Conservation (phyloP, 257 asterid genomes). For the Ophiorrhiza pumila region DNA sequence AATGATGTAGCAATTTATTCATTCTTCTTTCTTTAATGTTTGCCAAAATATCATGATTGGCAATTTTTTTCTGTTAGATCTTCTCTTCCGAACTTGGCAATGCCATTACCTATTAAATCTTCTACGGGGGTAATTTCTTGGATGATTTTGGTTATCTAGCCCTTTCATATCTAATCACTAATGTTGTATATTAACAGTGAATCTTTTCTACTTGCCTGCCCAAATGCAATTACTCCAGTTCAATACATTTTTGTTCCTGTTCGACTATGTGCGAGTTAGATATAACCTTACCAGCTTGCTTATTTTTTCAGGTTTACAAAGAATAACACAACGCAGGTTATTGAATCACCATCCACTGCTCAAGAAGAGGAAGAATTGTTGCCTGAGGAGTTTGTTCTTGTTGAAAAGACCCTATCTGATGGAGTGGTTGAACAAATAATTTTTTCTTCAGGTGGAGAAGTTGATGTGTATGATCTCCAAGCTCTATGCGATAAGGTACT, state of each 20-base stretch:
- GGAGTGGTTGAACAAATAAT: slow-evolving; percentile 80
- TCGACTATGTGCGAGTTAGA: not conserved
- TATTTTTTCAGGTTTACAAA: slow-evolving; percentile 59
- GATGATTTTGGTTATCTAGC: not conserved
- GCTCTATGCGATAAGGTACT: slow-evolving; percentile 85
- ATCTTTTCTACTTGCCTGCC: not conserved
- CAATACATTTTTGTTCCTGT: not conserved
- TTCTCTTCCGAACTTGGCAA: not conserved
- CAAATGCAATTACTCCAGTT: not conserved
- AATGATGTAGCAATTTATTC: not conserved
- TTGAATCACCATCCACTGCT: slow-evolving; percentile 57
- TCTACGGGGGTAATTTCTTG: not conserved
- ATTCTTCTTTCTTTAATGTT: not conserved
- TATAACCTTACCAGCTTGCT: not conserved
- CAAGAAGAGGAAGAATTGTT: slow-evolving; percentile 65
- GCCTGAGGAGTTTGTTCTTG: slow-evolving; percentile 87
- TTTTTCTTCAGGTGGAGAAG: slow-evolving; percentile 82
- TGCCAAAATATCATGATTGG: not conserved
- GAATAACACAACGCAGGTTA: slow-evolving; percentile 58
- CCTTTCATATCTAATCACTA: not conserved
- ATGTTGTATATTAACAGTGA: not conserved
- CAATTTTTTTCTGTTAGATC: not conserved
- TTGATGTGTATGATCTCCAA: slow-evolving; percentile 88
- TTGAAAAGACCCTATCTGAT: slow-evolving; percentile 67
- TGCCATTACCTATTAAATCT: not conserved